These are phyloP conservation scores for Penicillium sp. DNA, from an alignment of 2,329 filamentous ascomycete species.

Conservation along the genomic window DNA sequence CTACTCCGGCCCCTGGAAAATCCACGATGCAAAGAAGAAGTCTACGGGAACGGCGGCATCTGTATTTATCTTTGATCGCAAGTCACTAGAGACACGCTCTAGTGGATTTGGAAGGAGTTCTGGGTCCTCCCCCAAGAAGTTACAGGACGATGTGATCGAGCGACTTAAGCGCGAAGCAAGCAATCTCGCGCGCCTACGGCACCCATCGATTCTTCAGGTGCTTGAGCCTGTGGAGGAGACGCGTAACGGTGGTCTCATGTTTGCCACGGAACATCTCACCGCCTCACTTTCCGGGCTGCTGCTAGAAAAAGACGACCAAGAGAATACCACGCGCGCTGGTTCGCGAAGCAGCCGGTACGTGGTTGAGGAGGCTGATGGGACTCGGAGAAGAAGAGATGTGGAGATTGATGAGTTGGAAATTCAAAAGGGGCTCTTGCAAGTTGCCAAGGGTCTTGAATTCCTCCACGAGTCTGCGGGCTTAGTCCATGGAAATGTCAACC, in stretches of 20 bases:
- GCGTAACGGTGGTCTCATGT: constrained; percentile 85
- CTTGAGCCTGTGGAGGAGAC: constrained; percentile 96
- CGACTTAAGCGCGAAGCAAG: constrained; percentile 88
- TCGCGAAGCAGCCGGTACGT: constrained; percentile 76
- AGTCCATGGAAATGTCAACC: constrained; percentile 91
- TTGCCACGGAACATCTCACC: constrained; percentile 88
- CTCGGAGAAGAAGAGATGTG: constrained; percentile 70
- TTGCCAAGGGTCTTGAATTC: constrained; percentile 92
- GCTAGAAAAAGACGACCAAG: constrained; percentile 85
- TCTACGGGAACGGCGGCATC: constrained; percentile 84
- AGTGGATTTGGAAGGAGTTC: constrained; percentile 60
- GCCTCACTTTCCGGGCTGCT: constrained; percentile 80
- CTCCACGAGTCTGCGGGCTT: constrained; percentile 91
- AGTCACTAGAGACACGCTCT: constrained; percentile 70
- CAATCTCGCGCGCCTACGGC: constrained; percentile 79
- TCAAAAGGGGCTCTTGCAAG: constrained; percentile 89
- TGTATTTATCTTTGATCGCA: constrained; percentile 92
- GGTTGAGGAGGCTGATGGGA: constrained; percentile 73
- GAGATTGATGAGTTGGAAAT: constrained; percentile 97
- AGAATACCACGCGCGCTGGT: constrained; percentile 65
- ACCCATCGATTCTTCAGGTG: constrained; percentile 88
- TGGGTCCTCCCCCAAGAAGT: constrained; percentile 69
- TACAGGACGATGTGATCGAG: constrained; percentile 86
- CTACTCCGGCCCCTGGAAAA: constrained; percentile 89
- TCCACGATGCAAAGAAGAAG: constrained; percentile 97